A percentile compares a stretch with the other conserved stretches of the same genome.
Conservation (phyloP, 2,329 filamentous ascomycete genomes). For the Chaetomium olivaceum region DNA sequence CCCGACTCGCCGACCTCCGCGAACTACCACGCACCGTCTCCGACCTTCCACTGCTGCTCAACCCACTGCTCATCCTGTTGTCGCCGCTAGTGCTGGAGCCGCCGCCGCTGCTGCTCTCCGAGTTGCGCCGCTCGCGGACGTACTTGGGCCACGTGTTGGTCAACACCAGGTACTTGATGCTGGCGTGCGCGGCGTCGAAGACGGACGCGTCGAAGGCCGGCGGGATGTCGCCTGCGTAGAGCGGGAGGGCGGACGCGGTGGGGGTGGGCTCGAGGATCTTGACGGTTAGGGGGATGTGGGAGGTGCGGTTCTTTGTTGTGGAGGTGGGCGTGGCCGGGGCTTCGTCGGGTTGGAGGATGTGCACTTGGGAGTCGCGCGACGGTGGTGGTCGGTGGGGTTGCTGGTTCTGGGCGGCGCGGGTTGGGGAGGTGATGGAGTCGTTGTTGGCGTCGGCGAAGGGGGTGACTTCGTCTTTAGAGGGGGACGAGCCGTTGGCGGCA, state of each 20-base stretch:
- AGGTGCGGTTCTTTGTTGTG: background rate
- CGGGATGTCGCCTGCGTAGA: conserved; percentile 48
- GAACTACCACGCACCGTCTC: background rate
- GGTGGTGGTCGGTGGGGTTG: background rate
- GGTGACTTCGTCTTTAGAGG: conserved; percentile 42
- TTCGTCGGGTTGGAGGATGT: conserved; percentile 19
- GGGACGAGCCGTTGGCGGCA: conserved; percentile 38
- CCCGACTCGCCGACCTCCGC: background rate
- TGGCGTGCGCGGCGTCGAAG: conserved; percentile 60
- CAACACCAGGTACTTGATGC: conserved; percentile 66
- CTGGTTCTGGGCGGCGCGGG: background rate
- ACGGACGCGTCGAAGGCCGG: conserved; percentile 51
- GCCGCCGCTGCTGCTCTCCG: conserved; percentile 15
- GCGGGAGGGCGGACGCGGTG: background rate
- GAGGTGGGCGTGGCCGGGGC: background rate
- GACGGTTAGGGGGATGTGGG: conserved; percentile 9
- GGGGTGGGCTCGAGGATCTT: background rate
- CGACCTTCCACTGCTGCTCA: background rate
- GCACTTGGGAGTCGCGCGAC: conserved; percentile 22
- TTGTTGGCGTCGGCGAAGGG: conserved; percentile 43
- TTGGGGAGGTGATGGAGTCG: background rate
- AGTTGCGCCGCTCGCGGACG: conserved; percentile 41
- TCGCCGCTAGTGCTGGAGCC: background rate
- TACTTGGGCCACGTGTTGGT: conserved; percentile 69
- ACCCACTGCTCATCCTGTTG: background rate